Conservation (phyloP, 176 grass and related monocot genomes). For the Eragrostis nindensis region DNA sequence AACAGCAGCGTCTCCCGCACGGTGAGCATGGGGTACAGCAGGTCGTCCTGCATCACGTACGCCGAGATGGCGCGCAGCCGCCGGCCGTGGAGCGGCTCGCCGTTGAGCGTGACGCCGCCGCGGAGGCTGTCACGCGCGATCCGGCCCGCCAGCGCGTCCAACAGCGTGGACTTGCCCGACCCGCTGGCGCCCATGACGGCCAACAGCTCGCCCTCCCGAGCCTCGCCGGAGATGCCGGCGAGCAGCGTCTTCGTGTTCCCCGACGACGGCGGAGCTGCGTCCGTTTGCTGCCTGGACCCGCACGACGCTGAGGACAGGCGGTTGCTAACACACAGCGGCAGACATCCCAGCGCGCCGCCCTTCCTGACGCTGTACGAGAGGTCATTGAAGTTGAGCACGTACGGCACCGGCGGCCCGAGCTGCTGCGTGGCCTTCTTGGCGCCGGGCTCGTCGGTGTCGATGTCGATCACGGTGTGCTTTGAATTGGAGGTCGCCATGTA, state of each 20-base stretch:
- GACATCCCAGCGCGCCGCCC: too few relatives aligned
- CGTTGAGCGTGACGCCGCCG: constrained; percentile 65
- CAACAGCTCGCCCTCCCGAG: constrained; percentile 66
- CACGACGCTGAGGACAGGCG: too few relatives aligned
- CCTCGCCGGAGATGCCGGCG: constrained; percentile 65
- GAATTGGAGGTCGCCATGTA: too few relatives aligned
- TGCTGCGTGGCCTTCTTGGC: too few relatives aligned
- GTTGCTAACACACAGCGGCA: too few relatives aligned
- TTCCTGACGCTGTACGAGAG: too few relatives aligned
- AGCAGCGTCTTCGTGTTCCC: constrained; percentile 57
- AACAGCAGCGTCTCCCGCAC: constrained; percentile 83
- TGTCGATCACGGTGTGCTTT: too few relatives aligned
- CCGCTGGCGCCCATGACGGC: constrained; percentile 88
- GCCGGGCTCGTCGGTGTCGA: too few relatives aligned
- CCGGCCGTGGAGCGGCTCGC: constrained; percentile 52
- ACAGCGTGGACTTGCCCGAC: constrained; percentile 80
- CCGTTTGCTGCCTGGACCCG: too few relatives aligned
- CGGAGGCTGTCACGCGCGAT: constrained; percentile 67
- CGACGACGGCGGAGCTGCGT: too few relatives aligned
- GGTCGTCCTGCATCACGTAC: constrained; percentile 92
- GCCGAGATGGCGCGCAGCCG: constrained; percentile 67
- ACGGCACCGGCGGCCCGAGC: too few relatives aligned
- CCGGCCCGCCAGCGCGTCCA: constrained; percentile 69
- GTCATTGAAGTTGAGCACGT: too few relatives aligned
- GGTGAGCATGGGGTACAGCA: constrained; percentile 94